Percentiles rank a stretch among this genome's conserved stretches.
Evolutionary conservation across 2,329 filamentous ascomycete genomes (phyloP).

Genomic region (Paracoccidioides lutzii): DNA sequence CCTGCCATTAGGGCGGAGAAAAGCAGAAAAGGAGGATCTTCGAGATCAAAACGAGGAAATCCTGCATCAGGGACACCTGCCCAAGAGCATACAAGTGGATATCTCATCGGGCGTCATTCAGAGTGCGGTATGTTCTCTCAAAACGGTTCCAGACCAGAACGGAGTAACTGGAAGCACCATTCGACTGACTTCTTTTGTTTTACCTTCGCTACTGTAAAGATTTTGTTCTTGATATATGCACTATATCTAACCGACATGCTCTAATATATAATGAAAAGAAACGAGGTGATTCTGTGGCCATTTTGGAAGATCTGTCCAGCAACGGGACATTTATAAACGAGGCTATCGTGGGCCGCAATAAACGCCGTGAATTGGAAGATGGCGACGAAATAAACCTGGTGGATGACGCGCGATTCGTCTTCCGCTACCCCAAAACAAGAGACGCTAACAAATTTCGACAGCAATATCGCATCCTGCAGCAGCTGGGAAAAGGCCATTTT

Average conservation of each 20-base stretch:
- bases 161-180: background rate
- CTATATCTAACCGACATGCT: conserved; percentile 69
- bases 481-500: conserved; percentile 89
- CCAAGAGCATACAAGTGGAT: conserved; percentile 61
- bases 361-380: conserved; percentile 75
- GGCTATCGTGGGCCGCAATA: conserved; percentile 78
- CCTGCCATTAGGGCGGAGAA: conserved; percentile 31
- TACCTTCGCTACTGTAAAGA: conserved; percentile 34
- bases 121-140: conserved; percentile 65
- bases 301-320: conserved; percentile 85
- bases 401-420: conserved; percentile 75
- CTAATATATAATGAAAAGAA: conserved; percentile 43
- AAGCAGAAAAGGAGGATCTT: conserved; percentile 26
- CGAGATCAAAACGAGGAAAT: conserved; percentile 34
- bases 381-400: conserved; percentile 83
- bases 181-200: background rate
- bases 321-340: conserved; percentile 98
- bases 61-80: conserved; percentile 41
- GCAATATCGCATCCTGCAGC: conserved; percentile 72
- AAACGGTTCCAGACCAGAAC: background rate
- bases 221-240: conserved; percentile 59
- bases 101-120: conserved; percentile 80
- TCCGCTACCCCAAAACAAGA: conserved; percentile 69
- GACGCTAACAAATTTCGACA: conserved; percentile 68
- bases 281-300: conserved; percentile 47